Percentiles rank a stretch among this genome's conserved stretches.
These are phyloP conservation scores for Andalucia godoyi DNA, from an alignment of 78 protist genomes.

Conservation along the genomic window DNA sequence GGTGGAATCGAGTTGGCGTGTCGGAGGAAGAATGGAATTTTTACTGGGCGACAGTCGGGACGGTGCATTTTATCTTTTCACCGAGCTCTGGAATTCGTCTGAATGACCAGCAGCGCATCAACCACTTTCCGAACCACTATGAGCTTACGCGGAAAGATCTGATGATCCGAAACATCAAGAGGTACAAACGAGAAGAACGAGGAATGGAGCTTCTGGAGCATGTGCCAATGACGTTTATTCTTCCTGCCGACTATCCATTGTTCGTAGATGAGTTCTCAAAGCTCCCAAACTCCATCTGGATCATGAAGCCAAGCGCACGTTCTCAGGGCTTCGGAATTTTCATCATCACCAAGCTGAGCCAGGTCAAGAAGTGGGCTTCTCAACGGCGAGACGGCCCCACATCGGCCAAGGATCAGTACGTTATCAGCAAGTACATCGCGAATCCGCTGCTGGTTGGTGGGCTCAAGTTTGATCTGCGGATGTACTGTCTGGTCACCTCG, in stretches of 20 bases:
- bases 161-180: constrained; percentile 48
- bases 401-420: constrained; percentile 1
- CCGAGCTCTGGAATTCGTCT: too few species aligned
- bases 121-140: constrained; percentile 57
- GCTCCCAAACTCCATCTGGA: constrained; percentile 37
- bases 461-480: constrained; percentile 44
- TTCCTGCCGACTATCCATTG: constrained; percentile 54
- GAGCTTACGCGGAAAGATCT: constrained; percentile 54
- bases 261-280: constrained; percentile 54
- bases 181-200: background rate
- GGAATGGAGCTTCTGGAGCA: constrained; percentile 9
- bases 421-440: constrained; percentile 27
- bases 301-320: constrained; percentile 61
- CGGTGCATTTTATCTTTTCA: background rate
- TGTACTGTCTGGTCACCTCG: constrained; percentile 36
- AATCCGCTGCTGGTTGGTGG: constrained; percentile 43
- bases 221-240: constrained; percentile 31
- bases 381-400: background rate
- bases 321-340: constrained; percentile 63
- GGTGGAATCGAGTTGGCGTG: too few species aligned
- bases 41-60: background rate
- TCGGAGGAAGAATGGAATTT: background rate
- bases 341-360: constrained; percentile 33
- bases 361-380: constrained; percentile 28
- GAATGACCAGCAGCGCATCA: background rate